Conservation (phyloP, 805 yeast species). For the Zygotorulaspora chibaensis region DNA sequence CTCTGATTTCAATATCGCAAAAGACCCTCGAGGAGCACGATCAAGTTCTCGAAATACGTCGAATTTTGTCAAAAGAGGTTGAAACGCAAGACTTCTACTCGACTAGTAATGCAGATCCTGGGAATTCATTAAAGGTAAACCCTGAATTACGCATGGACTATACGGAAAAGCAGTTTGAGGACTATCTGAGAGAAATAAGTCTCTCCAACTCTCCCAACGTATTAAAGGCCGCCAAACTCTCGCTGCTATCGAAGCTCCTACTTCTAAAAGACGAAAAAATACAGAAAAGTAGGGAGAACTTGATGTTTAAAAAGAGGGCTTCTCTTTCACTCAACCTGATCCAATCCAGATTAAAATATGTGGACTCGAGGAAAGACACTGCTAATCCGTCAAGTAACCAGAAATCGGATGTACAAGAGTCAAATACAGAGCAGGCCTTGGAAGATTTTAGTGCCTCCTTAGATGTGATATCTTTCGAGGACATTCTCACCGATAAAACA, state of each 20-base stretch:
- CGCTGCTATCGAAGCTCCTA: constrained; percentile 19
- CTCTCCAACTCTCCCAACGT: constrained; percentile 13
- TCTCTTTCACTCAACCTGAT: constrained; percentile 25
- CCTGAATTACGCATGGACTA: constrained; percentile 14
- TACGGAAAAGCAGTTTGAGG: constrained; percentile 28
- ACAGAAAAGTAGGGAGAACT: constrained; percentile 4
- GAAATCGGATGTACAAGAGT: not conserved
- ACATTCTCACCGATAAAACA: constrained; percentile 17
- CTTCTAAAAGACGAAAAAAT: constrained; percentile 6
- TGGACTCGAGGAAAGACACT: constrained; percentile 1
- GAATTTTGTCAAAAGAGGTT: constrained; percentile 65
- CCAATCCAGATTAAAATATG: constrained; percentile 21
- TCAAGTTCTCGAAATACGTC: constrained; percentile 68
- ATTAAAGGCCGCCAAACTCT: constrained; percentile 19
- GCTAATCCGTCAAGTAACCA: not conserved
- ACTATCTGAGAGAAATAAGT: constrained; percentile 24
- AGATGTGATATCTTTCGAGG: constrained; percentile 16
- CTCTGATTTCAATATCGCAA: constrained; percentile 55
- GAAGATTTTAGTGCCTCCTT: constrained; percentile 18
- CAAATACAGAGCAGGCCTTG: constrained; percentile 12
- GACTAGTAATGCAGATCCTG: constrained; percentile 7
- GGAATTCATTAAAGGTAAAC: not conserved
- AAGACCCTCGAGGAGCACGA: constrained; percentile 64
- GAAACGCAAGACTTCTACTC: constrained; percentile 12
- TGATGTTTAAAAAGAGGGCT: constrained; percentile 16